These are phyloP conservation scores for Arthonia radiata DNA, from an alignment of 495 filamentous ascomycete species.

Conservation along the genomic window DNA sequence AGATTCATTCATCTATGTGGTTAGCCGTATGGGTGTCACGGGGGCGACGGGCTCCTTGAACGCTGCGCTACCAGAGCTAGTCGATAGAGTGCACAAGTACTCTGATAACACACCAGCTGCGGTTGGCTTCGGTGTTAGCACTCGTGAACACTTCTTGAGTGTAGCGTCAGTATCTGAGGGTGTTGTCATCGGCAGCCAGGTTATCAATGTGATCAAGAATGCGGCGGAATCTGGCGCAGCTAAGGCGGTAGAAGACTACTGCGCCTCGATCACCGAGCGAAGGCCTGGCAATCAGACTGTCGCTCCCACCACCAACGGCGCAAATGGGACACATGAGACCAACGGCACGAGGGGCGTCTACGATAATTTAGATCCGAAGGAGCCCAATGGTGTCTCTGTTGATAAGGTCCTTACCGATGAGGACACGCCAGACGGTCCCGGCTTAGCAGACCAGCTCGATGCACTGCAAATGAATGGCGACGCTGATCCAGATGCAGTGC, in stretches of 20 bases:
- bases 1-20: slow-evolving; percentile 98
- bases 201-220: slow-evolving; percentile 53
- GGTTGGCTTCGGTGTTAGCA: slow-evolving; percentile 90
- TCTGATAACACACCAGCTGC: slow-evolving; percentile 78
- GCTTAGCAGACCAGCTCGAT: slow-evolving; percentile 46
- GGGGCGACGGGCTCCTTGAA: slow-evolving; percentile 69
- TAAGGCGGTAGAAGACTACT: slow-evolving; percentile 65
- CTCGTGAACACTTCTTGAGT: slow-evolving; percentile 72
- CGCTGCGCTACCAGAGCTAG: slow-evolving; percentile 49
- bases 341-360: slow-evolving; percentile 27
- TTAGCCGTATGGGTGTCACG: slow-evolving; percentile 91
- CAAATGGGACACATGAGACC: slow-evolving; percentile 9
- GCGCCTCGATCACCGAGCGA: slow-evolving; percentile 36
- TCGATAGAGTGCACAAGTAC: slow-evolving; percentile 68
- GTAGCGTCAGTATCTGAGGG: slow-evolving; percentile 70
- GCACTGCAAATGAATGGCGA: slow-evolving; percentile 32
- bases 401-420: slow-evolving; percentile 36
- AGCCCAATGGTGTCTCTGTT: slow-evolving; percentile 25
- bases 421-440: slow-evolving; percentile 30
- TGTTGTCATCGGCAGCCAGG: slow-evolving; percentile 92
- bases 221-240: slow-evolving; percentile 43
- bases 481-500: slow-evolving; percentile 27
- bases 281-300: too few species aligned
- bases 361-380: slow-evolving; percentile 28
- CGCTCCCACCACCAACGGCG: slow-evolving; percentile 16